These are phyloP conservation scores for Endotrypanum monterogeii DNA, from an alignment of 208 protist species.

Conservation along the genomic window DNA sequence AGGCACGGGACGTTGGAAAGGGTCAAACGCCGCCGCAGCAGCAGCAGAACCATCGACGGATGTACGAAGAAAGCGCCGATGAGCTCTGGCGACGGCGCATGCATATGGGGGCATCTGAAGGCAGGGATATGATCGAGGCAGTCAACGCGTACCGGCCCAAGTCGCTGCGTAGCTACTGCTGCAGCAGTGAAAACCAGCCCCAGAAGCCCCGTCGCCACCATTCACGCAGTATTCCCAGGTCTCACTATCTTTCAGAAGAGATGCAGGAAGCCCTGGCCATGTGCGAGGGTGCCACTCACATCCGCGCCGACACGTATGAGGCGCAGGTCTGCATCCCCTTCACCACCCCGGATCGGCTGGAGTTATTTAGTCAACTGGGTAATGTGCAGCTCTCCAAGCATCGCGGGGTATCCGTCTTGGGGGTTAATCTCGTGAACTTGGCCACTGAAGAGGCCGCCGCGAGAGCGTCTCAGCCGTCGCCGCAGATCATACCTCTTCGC, in stretches of 20 bases:
- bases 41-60: not conserved
- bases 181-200: constrained; percentile 1
- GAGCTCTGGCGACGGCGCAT: not conserved
- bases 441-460: constrained; percentile 53
- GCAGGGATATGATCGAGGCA: not conserved
- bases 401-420: constrained; percentile 58
- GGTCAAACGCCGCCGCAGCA: too few species aligned
- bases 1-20: not conserved
- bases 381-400: constrained; percentile 57
- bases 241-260: constrained; percentile 24
- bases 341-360: constrained; percentile 66
- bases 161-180: not conserved
- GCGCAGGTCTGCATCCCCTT: constrained; percentile 59
- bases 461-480: constrained; percentile 29
- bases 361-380: constrained; percentile 45
- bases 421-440: constrained; percentile 57
- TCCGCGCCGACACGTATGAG: constrained; percentile 29
- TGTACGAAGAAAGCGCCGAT: not conserved
- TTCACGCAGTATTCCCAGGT: constrained; percentile 18
- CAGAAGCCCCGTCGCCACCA: not conserved
- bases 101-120: not conserved
- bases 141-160: not conserved
- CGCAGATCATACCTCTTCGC: constrained; percentile 54
- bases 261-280: constrained; percentile 28
- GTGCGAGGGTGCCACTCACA: constrained; percentile 31